Evolutionary conservation across 768 basidiomycete genomes (phyloP).

Genomic region (Scleroderma bovista): DNA sequence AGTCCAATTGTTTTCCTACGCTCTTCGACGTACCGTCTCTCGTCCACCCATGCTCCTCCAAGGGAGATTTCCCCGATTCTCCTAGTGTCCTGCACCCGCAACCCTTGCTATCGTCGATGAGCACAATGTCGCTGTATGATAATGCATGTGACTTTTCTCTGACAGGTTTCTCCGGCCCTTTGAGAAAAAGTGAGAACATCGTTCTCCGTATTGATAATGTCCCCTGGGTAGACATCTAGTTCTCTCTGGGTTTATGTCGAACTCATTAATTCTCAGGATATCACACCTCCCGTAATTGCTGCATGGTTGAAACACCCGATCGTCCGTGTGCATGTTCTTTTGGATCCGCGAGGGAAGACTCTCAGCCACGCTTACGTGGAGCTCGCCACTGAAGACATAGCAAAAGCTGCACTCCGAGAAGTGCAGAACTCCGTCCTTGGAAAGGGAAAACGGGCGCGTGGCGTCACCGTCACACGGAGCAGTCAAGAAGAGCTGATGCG

Average conservation of each 20-base stretch:
- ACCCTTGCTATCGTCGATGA: slow-evolving; percentile 28
- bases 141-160: slow-evolving; percentile 10
- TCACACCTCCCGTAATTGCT: slow-evolving; percentile 68
- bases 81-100: slow-evolving; percentile 23
- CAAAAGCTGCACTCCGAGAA: slow-evolving; percentile 62
- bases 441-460: slow-evolving; percentile 69
- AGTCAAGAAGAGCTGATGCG: slow-evolving; percentile 79
- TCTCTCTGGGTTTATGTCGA: slow-evolving; percentile 6
- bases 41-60: slow-evolving; percentile 19
- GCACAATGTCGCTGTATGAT: slow-evolving; percentile 26
- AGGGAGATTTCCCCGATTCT: slow-evolving; percentile 21
- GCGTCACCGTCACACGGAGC: slow-evolving; percentile 78
- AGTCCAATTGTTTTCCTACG: slow-evolving; percentile 6
- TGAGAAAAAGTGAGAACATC: slow-evolving; percentile 35
- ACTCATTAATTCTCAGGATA: slow-evolving; percentile 48
- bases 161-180: slow-evolving; percentile 1
- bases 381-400: slow-evolving; percentile 53
- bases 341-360: slow-evolving; percentile 80
- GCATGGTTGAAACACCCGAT: slow-evolving; percentile 66
- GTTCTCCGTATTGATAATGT: slow-evolving; percentile 86
- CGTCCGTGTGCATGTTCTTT: slow-evolving; percentile 65
- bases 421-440: slow-evolving; percentile 56
- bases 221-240: slow-evolving; percentile 60
- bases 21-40: slow-evolving; percentile 15
- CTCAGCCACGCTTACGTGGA: slow-evolving; percentile 82